phyloP scores from a whole-genome alignment of 2,329 filamentous ascomycete species.

The Fusarium cyanostomum region DNA sequence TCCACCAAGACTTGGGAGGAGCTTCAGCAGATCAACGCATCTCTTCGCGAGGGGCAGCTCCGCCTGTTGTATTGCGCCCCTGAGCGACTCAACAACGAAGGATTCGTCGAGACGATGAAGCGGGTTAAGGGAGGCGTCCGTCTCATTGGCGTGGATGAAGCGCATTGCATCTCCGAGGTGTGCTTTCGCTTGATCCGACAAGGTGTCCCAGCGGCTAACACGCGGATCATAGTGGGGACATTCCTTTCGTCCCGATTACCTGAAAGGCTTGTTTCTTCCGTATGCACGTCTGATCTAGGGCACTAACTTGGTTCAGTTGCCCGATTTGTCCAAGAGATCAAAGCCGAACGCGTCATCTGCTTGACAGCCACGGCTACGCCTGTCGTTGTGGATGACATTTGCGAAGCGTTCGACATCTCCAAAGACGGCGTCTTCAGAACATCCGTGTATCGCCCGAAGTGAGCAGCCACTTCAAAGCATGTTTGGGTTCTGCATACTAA shows the following conservation, averaged over 20 bases:
- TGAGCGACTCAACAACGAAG: slow-evolving; percentile 69
- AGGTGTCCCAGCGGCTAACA: neutral
- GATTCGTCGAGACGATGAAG: slow-evolving; percentile 65
- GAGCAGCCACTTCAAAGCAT: rapidly evolving
- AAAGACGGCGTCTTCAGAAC: slow-evolving; percentile 63
- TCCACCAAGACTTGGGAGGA: slow-evolving; percentile 63
- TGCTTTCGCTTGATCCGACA: neutral
- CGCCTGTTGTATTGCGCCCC: slow-evolving; percentile 68
- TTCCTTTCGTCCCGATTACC: slow-evolving; percentile 60
- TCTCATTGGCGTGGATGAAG: slow-evolving; percentile 66
- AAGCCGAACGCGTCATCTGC: slow-evolving; percentile 67
- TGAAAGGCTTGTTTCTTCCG: slow-evolving; percentile 52
- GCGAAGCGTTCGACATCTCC: slow-evolving; percentile 60
- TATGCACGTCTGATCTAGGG: neutral
- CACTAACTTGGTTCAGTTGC: slow-evolving; percentile 51
- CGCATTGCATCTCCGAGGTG: slow-evolving; percentile 63
- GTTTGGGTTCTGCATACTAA: neutral
- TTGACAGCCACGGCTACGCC: slow-evolving; percentile 69
- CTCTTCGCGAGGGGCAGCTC: slow-evolving; percentile 56
- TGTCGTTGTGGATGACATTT: slow-evolving; percentile 64
- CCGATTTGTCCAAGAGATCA: slow-evolving; percentile 63
- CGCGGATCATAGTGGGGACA: slow-evolving; percentile 54
- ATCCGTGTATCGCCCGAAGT: slow-evolving; percentile 67
- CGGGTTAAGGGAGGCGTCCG: slow-evolving; percentile 64
- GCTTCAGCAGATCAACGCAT: slow-evolving; percentile 49